Conservation (phyloP, 192 early-diverging fungal genomes). For the Martensiomyces pterosporus region DNA sequence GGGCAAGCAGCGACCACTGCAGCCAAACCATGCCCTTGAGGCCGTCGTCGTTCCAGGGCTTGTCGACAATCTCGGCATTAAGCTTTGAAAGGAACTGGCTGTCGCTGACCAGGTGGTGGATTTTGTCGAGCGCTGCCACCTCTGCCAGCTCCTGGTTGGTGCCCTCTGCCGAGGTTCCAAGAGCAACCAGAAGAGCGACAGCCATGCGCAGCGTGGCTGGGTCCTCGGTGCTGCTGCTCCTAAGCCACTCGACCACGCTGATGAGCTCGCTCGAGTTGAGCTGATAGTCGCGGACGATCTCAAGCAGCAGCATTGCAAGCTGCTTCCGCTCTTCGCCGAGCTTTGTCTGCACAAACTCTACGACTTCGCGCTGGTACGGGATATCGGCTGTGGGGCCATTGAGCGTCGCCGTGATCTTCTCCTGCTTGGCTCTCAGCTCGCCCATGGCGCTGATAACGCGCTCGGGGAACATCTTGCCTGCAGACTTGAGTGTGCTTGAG, state of each 20-base stretch:
- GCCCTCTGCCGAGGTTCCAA: constrained; percentile 26
- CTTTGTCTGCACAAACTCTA: constrained; percentile 38
- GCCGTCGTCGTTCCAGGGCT: constrained; percentile 43
- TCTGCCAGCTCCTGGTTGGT: constrained; percentile 24
- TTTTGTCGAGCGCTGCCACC: constrained; percentile 38
- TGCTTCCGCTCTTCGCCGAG: constrained; percentile 43
- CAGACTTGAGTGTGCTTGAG: constrained; percentile 24
- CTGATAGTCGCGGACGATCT: constrained; percentile 37
- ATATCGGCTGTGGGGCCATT: constrained; percentile 51
- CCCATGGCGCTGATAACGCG: constrained; percentile 54
- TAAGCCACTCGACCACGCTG: constrained; percentile 38
- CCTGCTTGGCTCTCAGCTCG: constrained; percentile 48
- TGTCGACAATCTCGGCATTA: constrained; percentile 39
- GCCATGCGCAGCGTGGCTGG: constrained; percentile 37
- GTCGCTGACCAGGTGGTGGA: constrained; percentile 35
- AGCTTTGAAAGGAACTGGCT: constrained; percentile 34
- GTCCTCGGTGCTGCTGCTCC: constrained; percentile 29
- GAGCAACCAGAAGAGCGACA: constrained; percentile 23
- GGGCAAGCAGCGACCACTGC: constrained; percentile 60
- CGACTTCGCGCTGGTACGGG: constrained; percentile 38
- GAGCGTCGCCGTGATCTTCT: constrained; percentile 43
- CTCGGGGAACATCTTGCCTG: constrained; percentile 43
- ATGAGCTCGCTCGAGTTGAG: constrained; percentile 36
- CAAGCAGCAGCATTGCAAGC: constrained; percentile 45
- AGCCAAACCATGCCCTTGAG: constrained; percentile 53